Base-by-base conservation (phyloP, 257 asterid species). In the Avicennia marina region DNA sequence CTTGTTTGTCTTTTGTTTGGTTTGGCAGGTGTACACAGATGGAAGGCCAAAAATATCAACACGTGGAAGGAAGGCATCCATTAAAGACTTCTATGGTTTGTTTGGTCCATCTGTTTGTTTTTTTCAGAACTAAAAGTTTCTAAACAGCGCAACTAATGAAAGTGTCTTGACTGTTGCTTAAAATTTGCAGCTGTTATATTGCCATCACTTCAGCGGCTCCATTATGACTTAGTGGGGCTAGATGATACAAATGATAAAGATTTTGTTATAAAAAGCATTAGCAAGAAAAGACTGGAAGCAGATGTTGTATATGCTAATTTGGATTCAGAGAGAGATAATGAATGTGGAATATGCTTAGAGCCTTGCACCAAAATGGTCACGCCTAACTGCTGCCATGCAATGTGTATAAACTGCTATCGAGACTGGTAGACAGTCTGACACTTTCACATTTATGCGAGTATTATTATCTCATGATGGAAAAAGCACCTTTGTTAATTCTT, bases 311-410 rank as follows among this genome's bases (percentile, higher is more conserved):
- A 61, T 20, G 18, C 60, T 18, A 72, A 66, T 66, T 31, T 68
- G 15, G 89, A 80, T 46, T 61, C 80, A 4, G 86, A 72, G 32
- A 67, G 79, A 72, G 87, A 86, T 12, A 78, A 75, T 13, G 89
- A 81, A 60, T 81, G 87, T 10, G 76, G 80, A 51, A 75, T 70
- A 75, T 89, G 97, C 75, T 75, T 89, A 58, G 93, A 83, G 73
- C 70, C 81, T 0, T 78, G 95, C 83, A 75, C 95, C 68, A 86
- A 81, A 76, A 81, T 89, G 81, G 95, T 89, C 53, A 45, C 74
- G 74, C 94, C 97, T 7, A 84, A 70, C 59, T 89, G 97, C 70
- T 89, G 94, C 60, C 95, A 86, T n/a, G 87, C 89, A 16, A 89
- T 89, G 95, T 89, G 97, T 63, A 84, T 89, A 56, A 86, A 77